These are phyloP conservation scores for Kitagawia praeruptora DNA, from an alignment of 129 eudicot species.

Conservation along the genomic window DNA sequence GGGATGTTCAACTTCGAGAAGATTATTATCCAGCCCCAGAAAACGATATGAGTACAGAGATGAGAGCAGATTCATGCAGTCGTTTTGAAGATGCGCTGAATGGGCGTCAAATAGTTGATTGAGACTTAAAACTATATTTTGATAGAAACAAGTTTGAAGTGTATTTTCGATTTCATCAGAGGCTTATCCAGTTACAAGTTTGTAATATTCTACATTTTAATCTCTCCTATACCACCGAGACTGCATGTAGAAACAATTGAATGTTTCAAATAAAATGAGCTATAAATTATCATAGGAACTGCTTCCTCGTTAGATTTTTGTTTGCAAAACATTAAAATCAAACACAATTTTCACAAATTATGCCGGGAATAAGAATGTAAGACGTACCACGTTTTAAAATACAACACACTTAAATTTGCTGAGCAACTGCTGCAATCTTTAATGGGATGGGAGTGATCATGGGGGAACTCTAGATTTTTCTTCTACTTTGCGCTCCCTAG, in stretches of 20 bases:
- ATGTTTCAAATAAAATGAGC: neutral
- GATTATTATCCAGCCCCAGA: constrained; percentile 99
- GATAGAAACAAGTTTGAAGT: neutral
- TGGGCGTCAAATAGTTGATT: constrained; percentile 53
- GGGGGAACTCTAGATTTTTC: no score
- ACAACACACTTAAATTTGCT: neutral
- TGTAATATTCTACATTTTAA: neutral
- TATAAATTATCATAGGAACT: neutral
- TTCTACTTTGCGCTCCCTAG: neutral
- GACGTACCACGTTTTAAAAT: neutral
- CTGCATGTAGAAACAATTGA: neutral
- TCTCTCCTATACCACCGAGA: neutral
- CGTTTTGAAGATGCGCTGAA: constrained; percentile 82
- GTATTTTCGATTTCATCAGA: neutral
- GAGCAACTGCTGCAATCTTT: neutral
- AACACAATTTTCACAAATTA: neutral
- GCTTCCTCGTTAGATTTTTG: neutral
- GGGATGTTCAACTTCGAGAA: constrained; percentile 88
- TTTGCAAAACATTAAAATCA: neutral
- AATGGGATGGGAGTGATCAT: neutral
- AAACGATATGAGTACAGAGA: constrained; percentile 96
- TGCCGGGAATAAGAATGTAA: neutral
- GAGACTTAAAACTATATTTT: constrained; percentile 4
- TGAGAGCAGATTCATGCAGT: constrained; percentile 88
- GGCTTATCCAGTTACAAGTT: neutral